Evolutionary conservation across 768 basidiomycete species (phyloP), one percentile per base, ranked within the genome.

Genomic region (Amanita fuliginea): DNA sequence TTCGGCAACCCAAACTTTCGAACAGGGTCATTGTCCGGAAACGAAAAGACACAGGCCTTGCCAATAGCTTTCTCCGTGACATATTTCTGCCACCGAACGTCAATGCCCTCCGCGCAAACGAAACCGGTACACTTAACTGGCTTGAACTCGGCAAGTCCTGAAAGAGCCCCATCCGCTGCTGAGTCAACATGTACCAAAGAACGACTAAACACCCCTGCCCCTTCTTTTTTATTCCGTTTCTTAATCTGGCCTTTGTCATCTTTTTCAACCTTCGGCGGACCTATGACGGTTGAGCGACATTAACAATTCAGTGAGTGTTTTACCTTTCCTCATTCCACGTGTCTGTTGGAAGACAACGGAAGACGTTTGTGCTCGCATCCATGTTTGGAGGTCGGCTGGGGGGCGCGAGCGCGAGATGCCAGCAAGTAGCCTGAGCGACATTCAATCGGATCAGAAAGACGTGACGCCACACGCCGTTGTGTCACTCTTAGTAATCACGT

Each of bases 1-100:
- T 75, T 77, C 0, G 90, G 88, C 13, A 89, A 61, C 37, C 90
- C 90, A 60, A 81, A 90, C 47, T 74, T 70, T 26, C 73, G 68
- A n/a, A 81, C 64, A 0, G 79, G 73, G 52, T 74, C 72, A 33
- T 72, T 70, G 21, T 72, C 70, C 1, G 68, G 58, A 3, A 65
- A 57, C 1, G 68, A 55, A 53, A 80, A 80, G 30, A 66, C 65
- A 46, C 74, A 64, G 3, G 74, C 71, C 52, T 70, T 64, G 4
- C 74, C 75, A n/a, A 73, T 56, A 40, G 69, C 64, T 4, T 61
- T 58, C 5, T 60, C 46, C 3, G 64, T 69, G 37, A 68, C 53
- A 28, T 53, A 41, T 34, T 55, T 35, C 60, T 60, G 46, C 26
- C 26, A 39, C 8, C 3, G 32, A 1, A 36, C 16, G 28, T 36